Percentiles rank a stretch among this genome's conserved stretches.
phyloP scores from a whole-genome alignment of 352 stramenopile species.

The Hyaloperonospora arabidopsidis region DNA sequence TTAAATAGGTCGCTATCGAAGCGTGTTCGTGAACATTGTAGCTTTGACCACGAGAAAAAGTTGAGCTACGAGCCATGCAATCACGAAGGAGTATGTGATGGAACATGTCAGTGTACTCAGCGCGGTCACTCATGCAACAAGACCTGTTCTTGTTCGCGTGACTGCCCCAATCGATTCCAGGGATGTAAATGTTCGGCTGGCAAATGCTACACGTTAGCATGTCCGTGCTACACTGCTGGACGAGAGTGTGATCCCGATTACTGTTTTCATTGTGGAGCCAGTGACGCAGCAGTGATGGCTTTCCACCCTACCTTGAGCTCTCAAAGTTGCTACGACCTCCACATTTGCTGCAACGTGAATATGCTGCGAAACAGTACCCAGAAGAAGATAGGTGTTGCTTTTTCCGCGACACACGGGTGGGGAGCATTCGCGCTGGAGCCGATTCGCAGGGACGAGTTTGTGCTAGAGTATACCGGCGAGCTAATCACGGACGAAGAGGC shows the following conservation, averaged over 20 bases:
- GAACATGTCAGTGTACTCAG: slow-evolving; percentile 43
- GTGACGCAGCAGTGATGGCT: slow-evolving; percentile 49
- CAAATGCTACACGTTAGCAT: slow-evolving; percentile 47
- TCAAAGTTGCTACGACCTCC: slow-evolving; percentile 23
- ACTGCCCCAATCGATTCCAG: slow-evolving; percentile 57
- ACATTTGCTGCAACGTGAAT: slow-evolving; percentile 59
- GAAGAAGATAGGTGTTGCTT: slow-evolving; percentile 60
- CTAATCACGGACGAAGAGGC: slow-evolving; percentile 70
- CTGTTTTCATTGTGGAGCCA: slow-evolving; percentile 61
- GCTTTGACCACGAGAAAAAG: slow-evolving; percentile 41
- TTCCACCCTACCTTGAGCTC: slow-evolving; percentile 25
- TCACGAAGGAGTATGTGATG: slow-evolving; percentile 47
- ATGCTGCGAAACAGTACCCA: slow-evolving; percentile 41
- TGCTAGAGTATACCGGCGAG: slow-evolving; percentile 67
- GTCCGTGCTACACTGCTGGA: slow-evolving; percentile 41
- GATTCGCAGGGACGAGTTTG: slow-evolving; percentile 61
- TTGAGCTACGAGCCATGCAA: slow-evolving; percentile 55
- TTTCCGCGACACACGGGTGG: slow-evolving; percentile 64
- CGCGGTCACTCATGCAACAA: slow-evolving; percentile 52
- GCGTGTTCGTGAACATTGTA: slow-evolving; percentile 33
- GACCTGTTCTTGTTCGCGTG: slow-evolving; percentile 48
- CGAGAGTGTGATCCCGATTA: slow-evolving; percentile 70
- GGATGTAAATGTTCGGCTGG: slow-evolving; percentile 54
- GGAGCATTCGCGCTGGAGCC: slow-evolving; percentile 57
- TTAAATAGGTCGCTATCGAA: slow-evolving; percentile 24